Base-by-base conservation (phyloP, 1,284 basidiomycete species). In the Fistulinella cinereoalba region DNA sequence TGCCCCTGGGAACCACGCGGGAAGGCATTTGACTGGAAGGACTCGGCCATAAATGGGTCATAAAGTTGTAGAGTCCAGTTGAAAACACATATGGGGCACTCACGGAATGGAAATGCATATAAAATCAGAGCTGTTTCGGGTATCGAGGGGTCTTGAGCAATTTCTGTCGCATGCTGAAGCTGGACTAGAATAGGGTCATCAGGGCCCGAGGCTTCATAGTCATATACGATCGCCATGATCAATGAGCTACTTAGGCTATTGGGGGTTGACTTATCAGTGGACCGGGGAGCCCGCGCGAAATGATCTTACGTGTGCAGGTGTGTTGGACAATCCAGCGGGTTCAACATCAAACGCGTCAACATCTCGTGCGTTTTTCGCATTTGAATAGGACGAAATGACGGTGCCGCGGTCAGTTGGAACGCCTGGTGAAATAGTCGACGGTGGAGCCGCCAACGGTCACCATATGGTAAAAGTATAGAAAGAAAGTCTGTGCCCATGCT, bases 341-440 rank as follows among this genome's bases (percentile, higher is more conserved):
- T 33, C 2, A 15, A 39, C 21, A 34, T 1, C 29, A 65, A 9
- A 33, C 45, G 46, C 33, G 23, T 40, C 12, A 62, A 37, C 10
- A 65, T 24, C 19, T 56, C 45, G 33, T 60, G 61, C 6, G 51
- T 41, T 27, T 55, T 63, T 27, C 45, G 43, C 27, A 55, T 28
- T 16, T 61, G 62, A 16, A 42, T 24, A 5, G 60, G 60, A 41
- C 46, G 60, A 29, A 51, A 61, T 36, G 49, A 48, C 9, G 42
- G 33, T 0, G 50, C 60, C 23, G 60, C 56, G 16, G 43, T 53
- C 10, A 39, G 24, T 6, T 51, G 50, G 21, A 62, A 54, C 9
- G 60, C 53, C 29, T 62, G 57, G 22, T 64, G 58, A 37, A 64
- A 65, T 15, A 61, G 7, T 16, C 60, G 46, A 11, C 62, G 56